A percentile compares a stretch with the other conserved stretches of the same genome.
Evolutionary conservation across 2,329 filamentous ascomycete genomes (phyloP).

Genomic region (Pseudocercospora eumusae): DNA sequence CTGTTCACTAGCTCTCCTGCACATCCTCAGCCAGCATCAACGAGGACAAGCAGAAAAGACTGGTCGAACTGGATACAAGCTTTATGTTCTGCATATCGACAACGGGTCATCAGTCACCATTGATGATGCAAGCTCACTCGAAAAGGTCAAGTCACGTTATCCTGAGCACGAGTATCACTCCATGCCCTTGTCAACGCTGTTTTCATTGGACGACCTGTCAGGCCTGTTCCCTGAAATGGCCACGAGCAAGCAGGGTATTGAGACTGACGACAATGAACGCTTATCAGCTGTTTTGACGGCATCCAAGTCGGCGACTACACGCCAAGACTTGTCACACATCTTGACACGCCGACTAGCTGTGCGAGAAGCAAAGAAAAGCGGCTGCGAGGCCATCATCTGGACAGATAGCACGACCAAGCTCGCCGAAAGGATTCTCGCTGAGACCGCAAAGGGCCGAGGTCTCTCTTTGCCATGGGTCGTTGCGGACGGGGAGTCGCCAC

Average conservation of each 20-base stretch:
- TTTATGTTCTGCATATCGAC: constrained; percentile 58
- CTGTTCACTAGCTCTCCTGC: constrained; percentile 75
- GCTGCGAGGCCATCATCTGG: constrained; percentile 72
- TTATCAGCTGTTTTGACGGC: constrained; percentile 18
- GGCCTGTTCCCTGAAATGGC: constrained; percentile 13
- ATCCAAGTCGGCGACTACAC: constrained; percentile 64
- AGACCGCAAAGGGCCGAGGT: constrained; percentile 88
- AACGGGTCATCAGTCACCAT: constrained; percentile 45
- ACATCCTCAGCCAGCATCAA: constrained; percentile 72
- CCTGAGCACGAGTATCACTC: constrained; percentile 55
- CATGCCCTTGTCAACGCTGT: constrained; percentile 18
- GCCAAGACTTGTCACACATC: constrained; percentile 70
- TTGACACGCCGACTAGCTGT: constrained; percentile 73
- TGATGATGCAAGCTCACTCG: constrained; percentile 26
- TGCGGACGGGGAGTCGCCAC: constrained; percentile 68
- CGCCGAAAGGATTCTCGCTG: constrained; percentile 79
- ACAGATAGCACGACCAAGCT: constrained; percentile 85
- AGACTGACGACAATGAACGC: constrained; percentile 1
- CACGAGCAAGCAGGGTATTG: neutral
- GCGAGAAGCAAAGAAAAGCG: constrained; percentile 59
- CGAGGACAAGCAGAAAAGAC: constrained; percentile 65
- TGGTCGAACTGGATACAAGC: constrained; percentile 66
- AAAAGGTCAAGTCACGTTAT: constrained; percentile 60
- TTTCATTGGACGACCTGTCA: constrained; percentile 19
- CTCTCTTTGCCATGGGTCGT: constrained; percentile 80